Conservation (phyloP, 1,284 basidiomycete species). For the Vanrija humicola region DNA sequence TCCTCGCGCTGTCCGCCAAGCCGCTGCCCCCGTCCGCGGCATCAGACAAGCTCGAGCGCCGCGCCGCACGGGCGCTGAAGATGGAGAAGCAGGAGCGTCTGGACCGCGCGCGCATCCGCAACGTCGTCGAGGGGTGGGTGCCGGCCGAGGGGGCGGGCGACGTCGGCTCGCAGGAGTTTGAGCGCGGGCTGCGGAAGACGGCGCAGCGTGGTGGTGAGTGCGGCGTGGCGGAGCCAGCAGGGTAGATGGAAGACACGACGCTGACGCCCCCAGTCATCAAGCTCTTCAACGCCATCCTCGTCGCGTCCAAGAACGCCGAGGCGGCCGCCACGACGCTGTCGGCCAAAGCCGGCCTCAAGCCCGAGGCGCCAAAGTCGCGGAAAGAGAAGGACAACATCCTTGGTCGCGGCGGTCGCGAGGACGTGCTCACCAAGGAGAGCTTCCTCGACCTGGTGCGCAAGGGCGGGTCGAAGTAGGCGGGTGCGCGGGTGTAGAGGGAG, state of each 20-base stretch:
- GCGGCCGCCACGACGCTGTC: constrained; percentile 21
- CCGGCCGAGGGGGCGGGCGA: constrained; percentile 26
- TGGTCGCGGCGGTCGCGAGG: constrained; percentile 43
- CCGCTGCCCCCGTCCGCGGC: constrained; percentile 37
- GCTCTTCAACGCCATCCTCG: constrained; percentile 51
- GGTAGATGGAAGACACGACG: no score
- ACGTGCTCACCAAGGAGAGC: constrained; percentile 48
- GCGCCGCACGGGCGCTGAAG: constrained; percentile 34
- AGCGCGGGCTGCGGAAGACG: constrained; percentile 47
- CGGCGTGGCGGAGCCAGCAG: neutral
- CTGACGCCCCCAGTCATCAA: constrained; percentile 44
- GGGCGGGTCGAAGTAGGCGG: constrained; percentile 17
- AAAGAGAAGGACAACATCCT: constrained; percentile 50
- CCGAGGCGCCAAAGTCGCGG: constrained; percentile 31
- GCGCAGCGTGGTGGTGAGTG: constrained; percentile 51
- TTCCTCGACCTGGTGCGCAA: constrained; percentile 51
- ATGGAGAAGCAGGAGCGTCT: constrained; percentile 41
- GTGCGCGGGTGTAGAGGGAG: no score
- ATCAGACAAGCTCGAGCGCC: constrained; percentile 26
- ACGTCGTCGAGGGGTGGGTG: constrained; percentile 47
- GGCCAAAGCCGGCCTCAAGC: constrained; percentile 38
- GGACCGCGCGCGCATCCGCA: constrained; percentile 41
- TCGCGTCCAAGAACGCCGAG: constrained; percentile 43
- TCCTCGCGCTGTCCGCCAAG: constrained; percentile 37
- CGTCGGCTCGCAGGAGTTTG: constrained; percentile 47